Evolutionary conservation across 306 rosid species (phyloP).

Genomic region (Begonia masoniana): DNA sequence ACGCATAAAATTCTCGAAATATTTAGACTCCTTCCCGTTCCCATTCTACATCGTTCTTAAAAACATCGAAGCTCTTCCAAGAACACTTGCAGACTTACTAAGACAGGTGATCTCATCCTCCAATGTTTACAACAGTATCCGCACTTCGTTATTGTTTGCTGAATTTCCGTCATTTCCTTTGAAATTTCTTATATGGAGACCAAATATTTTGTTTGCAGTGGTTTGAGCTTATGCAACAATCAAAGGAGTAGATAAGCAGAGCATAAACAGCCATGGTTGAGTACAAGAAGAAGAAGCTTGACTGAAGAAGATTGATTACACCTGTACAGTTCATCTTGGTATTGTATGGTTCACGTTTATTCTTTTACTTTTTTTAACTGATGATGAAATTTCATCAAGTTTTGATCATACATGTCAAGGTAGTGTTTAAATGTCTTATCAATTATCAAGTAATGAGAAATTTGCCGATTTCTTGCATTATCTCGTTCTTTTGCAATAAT

Average conservation of each 20-base stretch:
- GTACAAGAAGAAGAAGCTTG: too few relatives aligned
- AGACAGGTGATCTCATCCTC: constrained; percentile 44
- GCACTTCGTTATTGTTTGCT: neutral
- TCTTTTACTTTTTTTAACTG: too few relatives aligned
- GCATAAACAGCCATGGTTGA: too few relatives aligned
- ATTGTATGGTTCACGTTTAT: too few relatives aligned
- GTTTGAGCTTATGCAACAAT: constrained; percentile 75
- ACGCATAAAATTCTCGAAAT: constrained; percentile 27
- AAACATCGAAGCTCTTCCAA: constrained; percentile 74
- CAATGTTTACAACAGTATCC: too few relatives aligned
- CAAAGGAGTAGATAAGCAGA: constrained; percentile 10
- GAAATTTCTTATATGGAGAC: neutral
- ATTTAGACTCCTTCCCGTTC: constrained; percentile 80
- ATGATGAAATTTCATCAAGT: too few relatives aligned
- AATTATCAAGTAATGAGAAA: too few relatives aligned
- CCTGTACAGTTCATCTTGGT: neutral
- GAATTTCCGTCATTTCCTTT: neutral
- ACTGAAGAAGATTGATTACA: too few relatives aligned
- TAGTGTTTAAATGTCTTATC: too few relatives aligned
- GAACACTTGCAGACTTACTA: constrained; percentile 65
- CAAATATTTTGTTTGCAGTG: constrained; percentile 35
- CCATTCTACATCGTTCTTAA: constrained; percentile 63
- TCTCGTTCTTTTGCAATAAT: too few relatives aligned
- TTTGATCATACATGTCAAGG: too few relatives aligned
- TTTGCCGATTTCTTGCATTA: too few relatives aligned